Percentiles rank a stretch among this genome's conserved stretches.
Conservation (phyloP, 1,284 basidiomycete species). For the Lentinula novae-zelandiae region DNA sequence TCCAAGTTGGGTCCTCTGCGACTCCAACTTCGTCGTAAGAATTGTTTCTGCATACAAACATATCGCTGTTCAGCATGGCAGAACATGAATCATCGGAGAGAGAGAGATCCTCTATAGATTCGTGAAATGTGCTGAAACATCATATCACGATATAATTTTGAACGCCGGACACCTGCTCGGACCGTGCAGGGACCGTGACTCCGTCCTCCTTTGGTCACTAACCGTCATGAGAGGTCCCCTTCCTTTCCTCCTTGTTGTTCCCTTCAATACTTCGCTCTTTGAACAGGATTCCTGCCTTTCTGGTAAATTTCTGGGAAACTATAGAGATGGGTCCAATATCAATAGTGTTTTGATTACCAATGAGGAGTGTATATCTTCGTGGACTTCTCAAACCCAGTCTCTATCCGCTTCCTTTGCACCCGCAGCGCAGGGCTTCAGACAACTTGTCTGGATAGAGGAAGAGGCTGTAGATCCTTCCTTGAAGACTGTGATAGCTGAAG, state of each 20-base stretch:
- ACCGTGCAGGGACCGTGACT: too few species aligned
- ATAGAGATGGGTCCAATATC: constrained; percentile 32
- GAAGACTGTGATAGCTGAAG: constrained; percentile 24
- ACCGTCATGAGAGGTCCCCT: constrained; percentile 14
- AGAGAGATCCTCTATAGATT: too few species aligned
- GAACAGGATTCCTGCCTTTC: constrained; percentile 40
- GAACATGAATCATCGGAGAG: too few species aligned
- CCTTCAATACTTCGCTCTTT: constrained; percentile 33
- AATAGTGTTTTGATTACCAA: constrained; percentile 48
- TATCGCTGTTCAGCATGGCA: too few species aligned
- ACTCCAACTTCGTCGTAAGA: too few species aligned
- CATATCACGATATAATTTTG: too few species aligned
- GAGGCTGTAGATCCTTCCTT: constrained; percentile 43
- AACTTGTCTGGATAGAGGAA: constrained; percentile 63
- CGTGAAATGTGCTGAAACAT: too few species aligned
- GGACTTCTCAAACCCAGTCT: constrained; percentile 19
- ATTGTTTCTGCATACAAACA: too few species aligned
- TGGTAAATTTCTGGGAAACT: constrained; percentile 50
- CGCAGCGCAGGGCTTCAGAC: constrained; percentile 24
- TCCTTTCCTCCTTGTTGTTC: constrained; percentile 35
- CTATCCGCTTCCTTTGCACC: constrained; percentile 24
- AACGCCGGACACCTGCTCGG: too few species aligned
- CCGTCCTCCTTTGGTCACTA: neutral
- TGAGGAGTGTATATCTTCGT: constrained; percentile 32
- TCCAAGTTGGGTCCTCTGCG: too few species aligned